These are phyloP conservation scores for Candida glucosophila DNA, from an alignment of 1,139 yeast species.

Conservation along the genomic window DNA sequence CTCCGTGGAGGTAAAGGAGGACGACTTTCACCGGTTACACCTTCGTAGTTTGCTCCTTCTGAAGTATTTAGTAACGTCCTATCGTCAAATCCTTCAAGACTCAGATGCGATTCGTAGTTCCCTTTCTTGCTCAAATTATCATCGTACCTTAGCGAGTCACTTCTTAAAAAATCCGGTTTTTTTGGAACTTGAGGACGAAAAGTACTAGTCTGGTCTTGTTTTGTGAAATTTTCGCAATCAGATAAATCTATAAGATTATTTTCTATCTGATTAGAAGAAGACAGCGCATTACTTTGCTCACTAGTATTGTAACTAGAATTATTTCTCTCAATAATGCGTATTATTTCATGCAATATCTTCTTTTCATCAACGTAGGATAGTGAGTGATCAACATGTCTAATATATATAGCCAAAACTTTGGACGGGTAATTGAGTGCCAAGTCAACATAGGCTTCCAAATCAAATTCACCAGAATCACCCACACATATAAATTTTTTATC, in stretches of 20 bases:
- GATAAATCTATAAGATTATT: constrained; percentile 29
- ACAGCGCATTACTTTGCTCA: background rate
- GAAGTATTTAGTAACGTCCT: too few relatives aligned
- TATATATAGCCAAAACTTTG: constrained; percentile 65
- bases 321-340: constrained; percentile 11
- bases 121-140: background rate
- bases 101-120: too few relatives aligned
- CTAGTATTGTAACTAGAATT: background rate
- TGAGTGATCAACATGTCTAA: constrained; percentile 69
- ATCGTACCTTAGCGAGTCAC: constrained; percentile 11
- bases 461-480: constrained; percentile 96
- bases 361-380: constrained; percentile 47
- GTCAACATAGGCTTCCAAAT: constrained; percentile 81
- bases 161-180: constrained; percentile 27
- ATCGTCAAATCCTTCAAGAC: too few relatives aligned
- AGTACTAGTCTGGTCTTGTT: constrained; percentile 8
- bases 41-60: too few relatives aligned
- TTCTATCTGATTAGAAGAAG: constrained; percentile 7
- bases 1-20: too few relatives aligned
- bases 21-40: too few relatives aligned
- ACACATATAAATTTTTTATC: constrained; percentile 67
- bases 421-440: constrained; percentile 55
- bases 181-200: constrained; percentile 33
- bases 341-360: constrained; percentile 27
- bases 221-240: constrained; percentile 10